Evolutionary conservation across 73 alveolate species (phyloP).

Genomic region (Paraurostyla sp.): DNA sequence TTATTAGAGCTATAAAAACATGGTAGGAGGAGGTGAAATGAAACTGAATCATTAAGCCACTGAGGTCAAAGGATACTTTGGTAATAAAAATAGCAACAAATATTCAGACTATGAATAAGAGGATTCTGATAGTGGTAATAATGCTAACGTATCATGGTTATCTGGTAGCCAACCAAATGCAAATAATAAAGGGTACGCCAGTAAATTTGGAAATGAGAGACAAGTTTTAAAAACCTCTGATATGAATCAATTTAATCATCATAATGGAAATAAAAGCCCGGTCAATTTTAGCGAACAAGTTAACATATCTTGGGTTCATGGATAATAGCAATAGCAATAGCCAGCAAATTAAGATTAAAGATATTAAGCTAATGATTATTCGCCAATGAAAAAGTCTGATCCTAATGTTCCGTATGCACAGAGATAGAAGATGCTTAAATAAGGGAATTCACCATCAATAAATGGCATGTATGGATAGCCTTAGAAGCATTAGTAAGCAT

Average conservation of each 20-base stretch:
- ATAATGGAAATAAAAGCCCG: neutral
- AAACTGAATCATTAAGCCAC: neutral
- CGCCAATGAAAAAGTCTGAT: slow-evolving; percentile 52
- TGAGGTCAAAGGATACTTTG: neutral
- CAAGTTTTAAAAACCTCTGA: neutral
- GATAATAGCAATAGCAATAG: neutral
- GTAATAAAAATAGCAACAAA: neutral
- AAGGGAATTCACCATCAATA: neutral
- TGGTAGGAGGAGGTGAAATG: neutral
- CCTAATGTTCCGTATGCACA: slow-evolving; percentile 56
- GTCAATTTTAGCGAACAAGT: neutral
- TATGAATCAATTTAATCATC: neutral
- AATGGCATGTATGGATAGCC: neutral
- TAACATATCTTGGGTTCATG: neutral
- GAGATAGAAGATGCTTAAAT: slow-evolving; percentile 26
- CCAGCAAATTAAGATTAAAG: neutral
- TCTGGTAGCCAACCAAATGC: too few relatives aligned
- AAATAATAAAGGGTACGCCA: neutral
- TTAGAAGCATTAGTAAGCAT: neutral
- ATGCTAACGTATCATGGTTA: too few relatives aligned
- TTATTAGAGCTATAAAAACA: slow-evolving; percentile 17
- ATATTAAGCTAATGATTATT: slow-evolving; percentile 7
- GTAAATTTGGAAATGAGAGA: slow-evolving; percentile 1
- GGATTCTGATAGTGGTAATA: neutral
- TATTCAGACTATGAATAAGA: neutral